Percentiles rank a stretch among this genome's conserved stretches.
Conservation (phyloP, 2,329 filamentous ascomycete species). For the Paecilomyces niveus region DNA sequence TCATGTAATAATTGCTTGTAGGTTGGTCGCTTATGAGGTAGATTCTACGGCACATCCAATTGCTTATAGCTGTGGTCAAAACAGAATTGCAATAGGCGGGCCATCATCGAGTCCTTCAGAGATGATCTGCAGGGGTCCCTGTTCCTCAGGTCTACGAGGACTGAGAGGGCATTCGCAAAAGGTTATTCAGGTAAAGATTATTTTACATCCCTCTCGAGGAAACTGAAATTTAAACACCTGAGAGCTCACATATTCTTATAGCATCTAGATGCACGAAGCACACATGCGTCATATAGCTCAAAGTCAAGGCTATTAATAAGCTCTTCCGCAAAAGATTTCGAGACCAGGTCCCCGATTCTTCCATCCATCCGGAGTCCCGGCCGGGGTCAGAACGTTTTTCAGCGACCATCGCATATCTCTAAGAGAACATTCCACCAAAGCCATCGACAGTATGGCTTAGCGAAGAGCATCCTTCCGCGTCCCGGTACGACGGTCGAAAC, state of each 20-base stretch:
- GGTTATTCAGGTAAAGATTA: not conserved
- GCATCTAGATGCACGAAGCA: conserved; percentile 8
- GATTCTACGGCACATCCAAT: not conserved
- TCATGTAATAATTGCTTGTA: not conserved
- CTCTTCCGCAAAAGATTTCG: not conserved
- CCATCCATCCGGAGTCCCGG: not conserved
- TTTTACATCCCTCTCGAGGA: not conserved
- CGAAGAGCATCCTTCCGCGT: conserved; percentile 23
- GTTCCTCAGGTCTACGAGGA: not conserved
- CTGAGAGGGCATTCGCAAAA: not conserved
- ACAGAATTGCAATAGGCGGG: not conserved
- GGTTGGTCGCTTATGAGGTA: not conserved
- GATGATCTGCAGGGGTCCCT: not conserved
- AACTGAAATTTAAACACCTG: not conserved
- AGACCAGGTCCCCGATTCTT: not conserved
- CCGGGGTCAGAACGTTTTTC: not conserved
- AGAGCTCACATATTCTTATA: not conserved
- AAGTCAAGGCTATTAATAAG: not conserved
- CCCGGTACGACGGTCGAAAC: conserved; percentile 47
- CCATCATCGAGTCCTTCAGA: not conserved
- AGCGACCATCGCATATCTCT: not conserved
- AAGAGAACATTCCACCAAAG: conserved; percentile 8
- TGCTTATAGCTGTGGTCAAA: not conserved
- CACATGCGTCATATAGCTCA: conserved; percentile 12
- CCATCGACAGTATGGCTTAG: conserved; percentile 8